A percentile compares a stretch with the other conserved stretches of the same genome.
Evolutionary conservation across 257 asterid genomes (phyloP).

Genomic region (Solanum commersonii): DNA sequence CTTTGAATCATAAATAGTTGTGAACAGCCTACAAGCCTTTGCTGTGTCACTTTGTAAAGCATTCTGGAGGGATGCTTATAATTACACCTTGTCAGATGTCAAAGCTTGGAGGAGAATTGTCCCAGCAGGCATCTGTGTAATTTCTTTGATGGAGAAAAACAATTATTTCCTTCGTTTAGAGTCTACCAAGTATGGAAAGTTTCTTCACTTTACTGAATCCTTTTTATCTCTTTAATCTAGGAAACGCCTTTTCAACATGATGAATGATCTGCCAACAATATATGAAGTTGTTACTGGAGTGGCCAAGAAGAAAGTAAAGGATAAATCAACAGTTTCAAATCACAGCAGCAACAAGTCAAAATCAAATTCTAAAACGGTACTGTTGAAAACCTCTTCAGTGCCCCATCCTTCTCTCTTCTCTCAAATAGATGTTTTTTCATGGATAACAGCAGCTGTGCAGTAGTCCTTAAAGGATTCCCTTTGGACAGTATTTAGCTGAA

Average conservation of each 20-base stretch:
- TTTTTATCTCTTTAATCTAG: slow-evolving; percentile 25
- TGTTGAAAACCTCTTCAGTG: neutral
- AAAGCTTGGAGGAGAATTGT: neutral
- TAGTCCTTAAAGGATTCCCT: neutral
- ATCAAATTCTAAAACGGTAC: slow-evolving; percentile 27
- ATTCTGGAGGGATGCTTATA: neutral
- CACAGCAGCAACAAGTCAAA: slow-evolving; percentile 30
- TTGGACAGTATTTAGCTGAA: neutral
- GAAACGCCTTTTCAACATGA: slow-evolving; percentile 70
- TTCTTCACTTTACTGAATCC: neutral
- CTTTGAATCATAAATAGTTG: neutral
- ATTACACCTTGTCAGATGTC: neutral
- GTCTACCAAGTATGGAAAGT: neutral
- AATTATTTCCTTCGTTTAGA: neutral
- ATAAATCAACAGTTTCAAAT: slow-evolving; percentile 24
- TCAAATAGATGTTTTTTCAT: neutral
- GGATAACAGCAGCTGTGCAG: neutral
- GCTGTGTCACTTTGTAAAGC: neutral
- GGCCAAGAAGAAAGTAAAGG: slow-evolving; percentile 54
- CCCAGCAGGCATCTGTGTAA: neutral
- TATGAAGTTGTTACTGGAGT: slow-evolving; percentile 75
- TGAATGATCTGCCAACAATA: slow-evolving; percentile 71
- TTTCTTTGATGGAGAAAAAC: neutral
- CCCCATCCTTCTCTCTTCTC: neutral
- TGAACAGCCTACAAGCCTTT: neutral